phyloP scores from a whole-genome alignment of 352 stramenopile genomes.

The Phytophthora citricola region DNA sequence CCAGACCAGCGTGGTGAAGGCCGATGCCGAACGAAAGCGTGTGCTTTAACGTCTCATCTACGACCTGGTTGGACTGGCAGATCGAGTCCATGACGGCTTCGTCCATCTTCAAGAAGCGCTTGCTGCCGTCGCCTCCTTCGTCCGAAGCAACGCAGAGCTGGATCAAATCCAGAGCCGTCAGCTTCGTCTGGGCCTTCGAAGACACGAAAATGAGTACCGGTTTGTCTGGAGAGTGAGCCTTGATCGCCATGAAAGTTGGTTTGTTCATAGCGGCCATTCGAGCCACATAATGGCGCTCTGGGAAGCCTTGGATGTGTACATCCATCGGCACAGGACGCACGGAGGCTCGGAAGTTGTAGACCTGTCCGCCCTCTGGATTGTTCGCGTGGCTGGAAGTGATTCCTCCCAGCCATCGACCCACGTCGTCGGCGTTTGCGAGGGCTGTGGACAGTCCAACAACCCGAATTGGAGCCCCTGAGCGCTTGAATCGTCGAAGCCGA shows the following conservation, averaged over 20 bases:
- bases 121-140: constrained; percentile 89
- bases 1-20: constrained; percentile 96
- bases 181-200: constrained; percentile 97
- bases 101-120: constrained; percentile 94
- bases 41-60: constrained; percentile 94
- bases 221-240: constrained; percentile 94
- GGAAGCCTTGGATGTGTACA: constrained; percentile 97
- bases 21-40: constrained; percentile 98
- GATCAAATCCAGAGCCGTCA: constrained; percentile 98
- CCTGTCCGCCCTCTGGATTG: constrained; percentile 46
- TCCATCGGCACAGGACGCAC: constrained; percentile 97
- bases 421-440: constrained; percentile 95
- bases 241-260: constrained; percentile 97
- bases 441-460: constrained; percentile 97
- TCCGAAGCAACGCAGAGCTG: constrained; percentile 85
- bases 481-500: constrained; percentile 79
- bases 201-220: constrained; percentile 98
- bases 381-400: constrained; percentile 56
- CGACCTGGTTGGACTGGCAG: constrained; percentile 78
- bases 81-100: constrained; percentile 91
- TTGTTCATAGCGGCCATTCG: constrained; percentile 99
- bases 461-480: constrained; percentile 69
- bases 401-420: constrained; percentile 98
- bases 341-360: constrained; percentile 96
- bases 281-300: constrained; percentile 96